A percentile compares a stretch with the other conserved stretches of the same genome.
phyloP scores from a whole-genome alignment of 2,329 filamentous ascomycete species.

The Cercospora nicotianae region DNA sequence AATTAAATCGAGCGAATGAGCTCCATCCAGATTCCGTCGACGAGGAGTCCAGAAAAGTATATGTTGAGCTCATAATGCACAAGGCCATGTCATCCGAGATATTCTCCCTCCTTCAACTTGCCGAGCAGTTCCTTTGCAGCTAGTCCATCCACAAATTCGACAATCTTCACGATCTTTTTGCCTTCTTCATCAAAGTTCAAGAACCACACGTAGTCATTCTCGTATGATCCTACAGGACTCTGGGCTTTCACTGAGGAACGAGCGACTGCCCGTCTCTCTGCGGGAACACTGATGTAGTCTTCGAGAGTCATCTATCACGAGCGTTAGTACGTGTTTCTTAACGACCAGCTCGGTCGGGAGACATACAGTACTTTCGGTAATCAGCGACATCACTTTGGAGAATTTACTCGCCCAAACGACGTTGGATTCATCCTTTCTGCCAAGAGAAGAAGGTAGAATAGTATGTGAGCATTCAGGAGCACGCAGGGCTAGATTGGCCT shows the following conservation, averaged over 20 bases:
- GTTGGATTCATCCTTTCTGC: conserved; percentile 10
- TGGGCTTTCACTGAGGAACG: conserved; percentile 20
- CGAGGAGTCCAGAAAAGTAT: background rate
- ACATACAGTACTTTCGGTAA: conserved; percentile 20
- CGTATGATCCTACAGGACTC: conserved; percentile 23
- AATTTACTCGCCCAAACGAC: conserved; percentile 23
- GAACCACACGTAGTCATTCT: conserved; percentile 31
- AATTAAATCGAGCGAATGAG: background rate
- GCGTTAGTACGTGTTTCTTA: background rate
- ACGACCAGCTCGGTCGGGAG: background rate
- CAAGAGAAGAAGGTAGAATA: conserved; percentile 19
- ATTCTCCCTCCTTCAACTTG: background rate
- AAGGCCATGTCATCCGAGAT: background rate
- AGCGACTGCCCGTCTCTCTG: conserved; percentile 17
- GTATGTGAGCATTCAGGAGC: conserved; percentile 23
- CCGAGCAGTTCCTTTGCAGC: conserved; percentile 1
- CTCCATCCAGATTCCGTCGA: background rate
- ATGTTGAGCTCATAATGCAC: too few relatives aligned
- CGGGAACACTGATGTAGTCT: conserved; percentile 23
- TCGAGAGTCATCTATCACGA: conserved; percentile 26
- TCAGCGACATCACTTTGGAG: conserved; percentile 15
- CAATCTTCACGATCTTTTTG: conserved; percentile 23
- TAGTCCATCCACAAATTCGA: conserved; percentile 24
- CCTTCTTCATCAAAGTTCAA: conserved; percentile 24
- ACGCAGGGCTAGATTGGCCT: conserved; percentile 16